These are phyloP conservation scores for Arabidopsis lyrata DNA, from an alignment of 441 rosid genomes.

Conservation along the genomic window DNA sequence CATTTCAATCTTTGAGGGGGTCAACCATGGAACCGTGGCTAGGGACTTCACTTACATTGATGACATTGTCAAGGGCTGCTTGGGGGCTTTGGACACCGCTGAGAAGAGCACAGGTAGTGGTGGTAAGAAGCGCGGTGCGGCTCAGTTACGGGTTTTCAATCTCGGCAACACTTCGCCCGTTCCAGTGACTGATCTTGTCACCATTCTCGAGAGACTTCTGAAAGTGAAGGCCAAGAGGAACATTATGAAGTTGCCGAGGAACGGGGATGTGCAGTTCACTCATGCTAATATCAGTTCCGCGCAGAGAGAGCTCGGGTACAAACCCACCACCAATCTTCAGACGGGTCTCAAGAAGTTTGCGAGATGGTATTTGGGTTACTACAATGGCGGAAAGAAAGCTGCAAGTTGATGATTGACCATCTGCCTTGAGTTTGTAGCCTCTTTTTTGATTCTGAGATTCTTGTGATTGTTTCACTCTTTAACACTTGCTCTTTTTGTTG, in stretches of 20 bases:
- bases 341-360: conserved; percentile 94
- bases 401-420: conserved; percentile 47
- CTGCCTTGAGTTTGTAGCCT: conserved; percentile 25
- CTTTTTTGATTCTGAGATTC: conserved; percentile 15
- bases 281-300: conserved; percentile 96
- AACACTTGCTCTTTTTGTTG: conserved; percentile 40
- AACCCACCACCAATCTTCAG: conserved; percentile 90
- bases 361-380: conserved; percentile 88
- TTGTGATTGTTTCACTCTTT: not conserved
- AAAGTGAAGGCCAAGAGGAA: conserved; percentile 85
- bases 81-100: conserved; percentile 88
- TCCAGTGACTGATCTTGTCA: conserved; percentile 78
- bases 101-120: conserved; percentile 95
- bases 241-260: conserved; percentile 79
- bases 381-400: conserved; percentile 76
- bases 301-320: conserved; percentile 88
- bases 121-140: conserved; percentile 88
- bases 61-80: conserved; percentile 94
- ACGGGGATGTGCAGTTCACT: conserved; percentile 91
- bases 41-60: conserved; percentile 96
- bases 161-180: conserved; percentile 96
- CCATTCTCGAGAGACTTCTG: conserved; percentile 79
- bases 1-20: conserved; percentile 72
- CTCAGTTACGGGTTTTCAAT: conserved; percentile 90
- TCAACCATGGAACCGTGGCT: conserved; percentile 80